Percentiles rank a stretch among this genome's conserved stretches.
Conservation (phyloP, 495 filamentous ascomycete genomes). For the Penicillium crystallinum region DNA sequence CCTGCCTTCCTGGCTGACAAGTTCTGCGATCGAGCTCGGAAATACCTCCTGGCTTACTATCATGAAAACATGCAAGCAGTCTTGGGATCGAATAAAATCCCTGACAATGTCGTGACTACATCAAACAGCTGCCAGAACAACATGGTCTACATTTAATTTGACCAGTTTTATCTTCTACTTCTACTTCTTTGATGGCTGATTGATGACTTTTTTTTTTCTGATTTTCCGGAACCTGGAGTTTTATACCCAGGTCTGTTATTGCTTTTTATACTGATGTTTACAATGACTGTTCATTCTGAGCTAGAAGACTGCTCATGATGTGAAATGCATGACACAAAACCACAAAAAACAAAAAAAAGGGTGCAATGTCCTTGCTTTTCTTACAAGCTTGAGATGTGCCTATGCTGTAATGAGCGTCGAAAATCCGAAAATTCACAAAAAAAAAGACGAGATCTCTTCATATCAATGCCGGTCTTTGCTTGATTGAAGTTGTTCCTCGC, state of each 20-base stretch:
- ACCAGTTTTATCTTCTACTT: background rate
- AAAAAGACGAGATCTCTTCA: background rate
- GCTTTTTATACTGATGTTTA: too few species aligned
- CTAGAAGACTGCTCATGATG: background rate
- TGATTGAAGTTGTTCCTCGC: background rate
- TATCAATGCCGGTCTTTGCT: background rate
- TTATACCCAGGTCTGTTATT: too few species aligned
- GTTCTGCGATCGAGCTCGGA: conserved; percentile 62
- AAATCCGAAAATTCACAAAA: conserved; percentile 5
- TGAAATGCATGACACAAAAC: background rate
- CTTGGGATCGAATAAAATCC: background rate
- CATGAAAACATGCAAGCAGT: background rate
- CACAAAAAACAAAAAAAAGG: conserved; percentile 6
- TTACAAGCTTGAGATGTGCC: background rate
- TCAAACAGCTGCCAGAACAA: background rate
- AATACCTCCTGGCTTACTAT: conserved; percentile 44
- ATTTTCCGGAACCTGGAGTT: background rate
- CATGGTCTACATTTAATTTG: conserved; percentile 8
- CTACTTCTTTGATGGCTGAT: too few species aligned
- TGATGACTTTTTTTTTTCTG: background rate
- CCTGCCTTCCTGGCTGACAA: conserved; percentile 72
- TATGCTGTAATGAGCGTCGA: background rate
- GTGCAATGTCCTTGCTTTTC: background rate
- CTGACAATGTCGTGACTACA: background rate
- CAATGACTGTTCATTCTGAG: background rate